A percentile compares a stretch with the other conserved stretches of the same genome.
Conservation (phyloP, 345 rosid genomes). For the Populus simonii region DNA sequence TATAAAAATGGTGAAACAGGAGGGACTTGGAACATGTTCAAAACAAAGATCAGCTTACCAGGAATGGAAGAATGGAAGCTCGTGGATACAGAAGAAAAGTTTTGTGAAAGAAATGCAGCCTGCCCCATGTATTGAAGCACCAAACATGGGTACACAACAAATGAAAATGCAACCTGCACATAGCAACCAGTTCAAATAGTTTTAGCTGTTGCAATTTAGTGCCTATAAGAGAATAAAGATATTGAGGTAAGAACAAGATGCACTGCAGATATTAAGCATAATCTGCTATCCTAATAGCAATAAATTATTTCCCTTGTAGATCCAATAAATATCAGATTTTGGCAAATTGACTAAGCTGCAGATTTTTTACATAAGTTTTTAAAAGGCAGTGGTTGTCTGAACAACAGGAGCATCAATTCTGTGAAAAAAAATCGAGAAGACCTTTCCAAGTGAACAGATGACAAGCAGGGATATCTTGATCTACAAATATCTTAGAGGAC, state of each 20-base stretch:
- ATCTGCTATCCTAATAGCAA: neutral
- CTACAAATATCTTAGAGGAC: too few species aligned
- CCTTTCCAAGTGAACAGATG: neutral
- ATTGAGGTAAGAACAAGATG: neutral
- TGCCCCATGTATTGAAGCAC: conserved; percentile 99
- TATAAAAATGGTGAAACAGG: neutral
- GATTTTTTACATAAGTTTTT: neutral
- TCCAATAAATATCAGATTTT: neutral
- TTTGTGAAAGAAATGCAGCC: conserved; percentile 90
- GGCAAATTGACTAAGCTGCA: neutral
- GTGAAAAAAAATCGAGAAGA: neutral
- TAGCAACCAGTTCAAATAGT: neutral
- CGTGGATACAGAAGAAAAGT: conserved; percentile 47
- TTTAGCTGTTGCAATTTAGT: neutral
- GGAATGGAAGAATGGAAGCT: conserved; percentile 91
- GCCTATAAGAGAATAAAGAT: neutral
- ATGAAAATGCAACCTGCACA: conserved; percentile 73
- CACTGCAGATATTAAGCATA: neutral
- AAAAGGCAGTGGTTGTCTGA: too few species aligned
- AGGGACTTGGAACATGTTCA: conserved; percentile 13
- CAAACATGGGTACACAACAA: conserved; percentile 80
- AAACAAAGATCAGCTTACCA: conserved; percentile 39
- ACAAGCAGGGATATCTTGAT: neutral
- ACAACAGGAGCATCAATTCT: neutral
- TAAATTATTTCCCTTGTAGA: neutral